Percentiles rank a stretch among this genome's conserved stretches.
These are phyloP conservation scores for Fusarium udum DNA, from an alignment of 2,329 filamentous ascomycete species.

Conservation along the genomic window DNA sequence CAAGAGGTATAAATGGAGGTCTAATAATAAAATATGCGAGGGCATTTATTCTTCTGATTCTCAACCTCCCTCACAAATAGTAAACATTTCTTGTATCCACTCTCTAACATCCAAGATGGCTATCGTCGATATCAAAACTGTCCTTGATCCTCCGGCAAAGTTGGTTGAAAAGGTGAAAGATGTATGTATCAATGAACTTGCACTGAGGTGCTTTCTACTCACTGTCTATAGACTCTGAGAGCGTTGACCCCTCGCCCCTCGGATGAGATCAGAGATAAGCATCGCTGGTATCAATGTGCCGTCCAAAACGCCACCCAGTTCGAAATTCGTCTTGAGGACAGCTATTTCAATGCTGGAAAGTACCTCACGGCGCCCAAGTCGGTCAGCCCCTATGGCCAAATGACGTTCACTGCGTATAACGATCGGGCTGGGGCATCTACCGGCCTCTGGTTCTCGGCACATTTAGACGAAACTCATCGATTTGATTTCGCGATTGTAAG, in stretches of 20 bases:
- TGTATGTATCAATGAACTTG: fast-evolving
- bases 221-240: neutral
- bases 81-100: fast-evolving
- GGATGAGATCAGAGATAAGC: fast-evolving
- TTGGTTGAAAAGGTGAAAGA: fast-evolving
- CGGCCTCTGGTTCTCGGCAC: fast-evolving
- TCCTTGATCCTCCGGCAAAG: neutral
- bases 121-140: neutral
- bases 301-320: neutral
- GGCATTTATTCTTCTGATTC: fast-evolving
- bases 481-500: neutral
- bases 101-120: neutral
- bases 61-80: fast-evolving
- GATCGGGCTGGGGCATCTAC: fast-evolving
- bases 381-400: fast-evolving
- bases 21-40: fast-evolving
- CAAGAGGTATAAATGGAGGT: fast-evolving
- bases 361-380: fast-evolving
- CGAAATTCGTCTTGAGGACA: fast-evolving
- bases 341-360: fast-evolving
- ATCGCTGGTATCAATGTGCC: neutral
- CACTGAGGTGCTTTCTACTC: fast-evolving
- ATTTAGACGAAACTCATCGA: neutral
- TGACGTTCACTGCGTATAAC: neutral
- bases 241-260: fast-evolving